Conservation (phyloP, 306 rosid species). For the Acacia crassicarpa region DNA sequence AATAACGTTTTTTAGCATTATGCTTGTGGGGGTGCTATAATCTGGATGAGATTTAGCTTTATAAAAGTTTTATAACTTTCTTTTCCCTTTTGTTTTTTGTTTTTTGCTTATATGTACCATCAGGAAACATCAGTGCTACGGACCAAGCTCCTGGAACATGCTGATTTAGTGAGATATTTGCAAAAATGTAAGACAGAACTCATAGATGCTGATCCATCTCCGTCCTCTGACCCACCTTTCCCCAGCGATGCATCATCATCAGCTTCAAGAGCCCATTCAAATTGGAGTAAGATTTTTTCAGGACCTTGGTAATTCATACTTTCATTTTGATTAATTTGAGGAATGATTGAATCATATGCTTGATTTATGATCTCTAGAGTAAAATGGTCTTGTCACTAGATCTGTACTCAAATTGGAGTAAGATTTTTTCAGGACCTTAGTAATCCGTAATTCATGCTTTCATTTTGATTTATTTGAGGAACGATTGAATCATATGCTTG, state of each 20-base stretch:
- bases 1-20: background rate
- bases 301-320: background rate
- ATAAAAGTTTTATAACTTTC: constrained; percentile 16
- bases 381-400: background rate
- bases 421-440: constrained; percentile 40
- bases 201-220: constrained; percentile 49
- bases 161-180: constrained; percentile 71
- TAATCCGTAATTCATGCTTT: constrained; percentile 7
- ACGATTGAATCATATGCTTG: background rate
- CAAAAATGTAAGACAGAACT: constrained; percentile 56
- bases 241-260: constrained; percentile 56
- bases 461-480: constrained; percentile 9
- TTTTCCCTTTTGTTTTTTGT: background rate
- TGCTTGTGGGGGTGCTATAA: constrained; percentile 4
- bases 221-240: constrained; percentile 48
- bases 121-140: constrained; percentile 84
- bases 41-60: background rate
- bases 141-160: constrained; percentile 67
- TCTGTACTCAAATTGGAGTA: constrained; percentile 49
- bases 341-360: background rate
- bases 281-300: constrained; percentile 58
- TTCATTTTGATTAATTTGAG: constrained; percentile 11
- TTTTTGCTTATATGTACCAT: constrained; percentile 31
- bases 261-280: constrained; percentile 61
- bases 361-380: background rate